Percentiles rank a stretch among this genome's conserved stretches.
phyloP scores from a whole-genome alignment of 2,329 filamentous ascomycete species.

The Diaporthe amygdali region DNA sequence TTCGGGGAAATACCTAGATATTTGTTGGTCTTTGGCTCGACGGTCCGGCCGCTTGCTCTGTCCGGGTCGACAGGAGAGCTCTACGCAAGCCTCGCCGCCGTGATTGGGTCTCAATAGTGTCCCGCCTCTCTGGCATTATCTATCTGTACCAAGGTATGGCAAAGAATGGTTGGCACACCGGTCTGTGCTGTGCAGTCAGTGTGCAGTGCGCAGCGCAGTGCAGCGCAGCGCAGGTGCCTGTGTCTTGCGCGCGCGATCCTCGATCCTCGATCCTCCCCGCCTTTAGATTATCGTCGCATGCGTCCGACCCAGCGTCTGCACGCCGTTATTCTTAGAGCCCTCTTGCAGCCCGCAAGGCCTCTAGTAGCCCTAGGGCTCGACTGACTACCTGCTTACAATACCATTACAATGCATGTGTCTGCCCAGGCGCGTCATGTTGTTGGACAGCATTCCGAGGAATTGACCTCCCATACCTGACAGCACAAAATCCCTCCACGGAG shows the following conservation, averaged over 20 bases:
- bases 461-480: too few relatives aligned
- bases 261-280: slow-evolving; percentile 8
- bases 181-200: background rate
- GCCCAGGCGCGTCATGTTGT: too few relatives aligned
- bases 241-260: background rate
- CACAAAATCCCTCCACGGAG: background rate
- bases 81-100: background rate
- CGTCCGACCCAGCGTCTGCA: background rate
- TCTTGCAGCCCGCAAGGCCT: background rate
- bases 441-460: too few relatives aligned
- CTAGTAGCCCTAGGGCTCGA: too few relatives aligned
- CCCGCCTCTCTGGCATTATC: background rate
- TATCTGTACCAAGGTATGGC: background rate
- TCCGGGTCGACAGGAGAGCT: background rate
- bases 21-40: background rate
- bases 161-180: background rate
- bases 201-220: background rate
- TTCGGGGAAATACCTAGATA: background rate
- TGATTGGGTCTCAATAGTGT: background rate
- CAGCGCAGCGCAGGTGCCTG: background rate
- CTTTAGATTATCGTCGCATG: slow-evolving; percentile 10
- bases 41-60: background rate
- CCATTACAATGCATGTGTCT: too few relatives aligned
- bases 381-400: too few relatives aligned
- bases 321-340: background rate